Evolutionary conservation across 495 filamentous ascomycete genomes (phyloP), one percentile per base, ranked within the genome.

Genomic region (Neohortaea acidophila): DNA sequence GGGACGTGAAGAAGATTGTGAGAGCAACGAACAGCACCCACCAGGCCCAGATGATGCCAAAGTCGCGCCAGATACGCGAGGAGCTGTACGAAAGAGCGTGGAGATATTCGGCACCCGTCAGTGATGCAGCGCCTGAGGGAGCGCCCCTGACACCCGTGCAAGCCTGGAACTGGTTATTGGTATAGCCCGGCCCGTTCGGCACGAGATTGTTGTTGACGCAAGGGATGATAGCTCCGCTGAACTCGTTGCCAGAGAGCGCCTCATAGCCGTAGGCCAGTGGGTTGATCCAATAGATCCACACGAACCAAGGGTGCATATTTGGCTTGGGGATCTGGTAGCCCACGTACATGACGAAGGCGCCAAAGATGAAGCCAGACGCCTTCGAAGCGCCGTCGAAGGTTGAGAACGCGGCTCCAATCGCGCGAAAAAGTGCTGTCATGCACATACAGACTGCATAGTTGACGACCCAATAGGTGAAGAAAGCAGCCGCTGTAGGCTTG

Each of bases 271-370:
- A 92, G 25, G 73, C 65, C 4, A 89, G 59, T 0, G 83, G 84
- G 39, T 87, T 81, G 39, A 89, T 66, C 61, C 71, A 78, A 12
- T 67, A 68, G 1, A 87, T 59, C 84, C 84, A 92, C 35, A 70
- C 67, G 35, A 86, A 75, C 80, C 80, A 91, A 0, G 78, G 73
- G 38, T 73, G 72, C 82, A 89, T 86, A 38, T 76, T 68, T 28
- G 58, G 63, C 0, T 70, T 72, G 2, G 81, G 79, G 26, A 91
- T 79, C 7, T 82, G 58, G 53, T 78, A 94, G 20, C 83, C 83
- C 10, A 79, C 85, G 52, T 87, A 94, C 3, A 91, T 76, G 35
- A 89, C 56, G 9, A 85, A 55, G 1, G 67, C 69, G 39, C 71
- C 62, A 9, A 82, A 72, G 1, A 68, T 51, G 20, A 81, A 72